Base-by-base conservation (phyloP, 225 moss, liverwort and hornwort genomes). In the Marchantia paleacea region DNA sequence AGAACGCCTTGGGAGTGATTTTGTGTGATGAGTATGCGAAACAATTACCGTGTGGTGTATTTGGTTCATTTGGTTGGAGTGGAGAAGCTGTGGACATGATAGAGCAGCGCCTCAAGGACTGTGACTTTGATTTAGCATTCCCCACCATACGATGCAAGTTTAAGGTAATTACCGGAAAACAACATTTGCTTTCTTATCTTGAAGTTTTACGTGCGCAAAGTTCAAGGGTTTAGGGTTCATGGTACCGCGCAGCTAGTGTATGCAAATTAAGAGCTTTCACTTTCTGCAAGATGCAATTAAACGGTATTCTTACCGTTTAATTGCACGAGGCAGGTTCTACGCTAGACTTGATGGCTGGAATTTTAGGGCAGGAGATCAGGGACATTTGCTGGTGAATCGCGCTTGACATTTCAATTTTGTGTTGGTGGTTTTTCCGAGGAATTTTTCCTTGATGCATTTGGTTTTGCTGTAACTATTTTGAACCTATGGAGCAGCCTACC, bases 51-150 rank as follows among this genome's bases (percentile, higher is more conserved):
- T 94, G 93, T 84, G 97, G 94, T 71, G 97, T 97, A n/a, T 97
- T 97, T 78, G 97, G 97, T 60, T 97, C 97, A n/a, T 94, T 89
- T 75, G 97, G 97, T 49, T 97, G 97, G 97, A 97, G 97, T 85
- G 97, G 97, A 49, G 97, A 97, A 89, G 97, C 97, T 24, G 55
- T 97, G 54, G 97, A 97, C 75, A 91, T 93, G 72, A 91, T 97
- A 3, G 97, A 97, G 69, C 88, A 90, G 73, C 91, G 94, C 49
- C 89, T 97, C 10, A 94, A 87, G 82, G 94, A 94, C 64, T 90
- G 88, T 58, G 97, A 93, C 28, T 94, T 93, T 78, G 75, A 90
- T 12, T 89, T 93, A 48, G 90, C 87, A 51, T 97, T 97, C 75
- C 97, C 94, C 16, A 75, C 93, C 48, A 25, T 97, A 74, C 92